phyloP scores from a whole-genome alignment of 1,139 yeast species.

The Hansenula anomala region DNA sequence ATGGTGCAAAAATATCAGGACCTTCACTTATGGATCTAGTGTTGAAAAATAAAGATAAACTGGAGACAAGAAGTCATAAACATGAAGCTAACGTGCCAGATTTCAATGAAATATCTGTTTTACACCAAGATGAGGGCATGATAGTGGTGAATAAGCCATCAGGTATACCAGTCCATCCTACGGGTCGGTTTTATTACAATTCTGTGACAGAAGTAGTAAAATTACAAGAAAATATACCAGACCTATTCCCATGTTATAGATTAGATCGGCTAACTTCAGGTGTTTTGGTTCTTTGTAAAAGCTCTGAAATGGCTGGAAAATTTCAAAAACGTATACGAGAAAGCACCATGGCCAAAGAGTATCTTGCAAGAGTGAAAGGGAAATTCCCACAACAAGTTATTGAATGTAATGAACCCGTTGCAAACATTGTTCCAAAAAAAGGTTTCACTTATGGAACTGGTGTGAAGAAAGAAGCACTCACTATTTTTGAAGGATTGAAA shows the following conservation, averaged over 20 bases:
- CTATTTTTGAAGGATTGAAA: conserved; percentile 32
- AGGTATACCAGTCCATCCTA: conserved; percentile 80
- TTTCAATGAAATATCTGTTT: conserved; percentile 31
- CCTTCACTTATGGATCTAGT: conserved; percentile 18
- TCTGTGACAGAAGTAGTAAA: conserved; percentile 57
- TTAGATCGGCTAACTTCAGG: conserved; percentile 78
- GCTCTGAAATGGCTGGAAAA: conserved; percentile 35
- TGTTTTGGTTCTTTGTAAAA: conserved; percentile 53
- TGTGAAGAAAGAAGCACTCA: conserved; percentile 32
- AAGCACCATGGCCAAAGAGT: conserved; percentile 39
- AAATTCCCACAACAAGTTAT: conserved; percentile 40
- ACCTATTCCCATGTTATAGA: conserved; percentile 59
- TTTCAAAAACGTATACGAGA: conserved; percentile 42
- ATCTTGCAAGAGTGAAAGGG: conserved; percentile 62
- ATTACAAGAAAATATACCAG: conserved; percentile 29
- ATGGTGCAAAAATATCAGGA: conserved; percentile 7
- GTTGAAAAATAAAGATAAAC: conserved; percentile 43
- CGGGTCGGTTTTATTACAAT: conserved; percentile 59
- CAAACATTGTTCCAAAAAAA: conserved; percentile 66
- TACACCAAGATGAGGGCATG: conserved; percentile 43
- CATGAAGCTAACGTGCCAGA: conserved; percentile 55
- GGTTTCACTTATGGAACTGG: conserved; percentile 18
- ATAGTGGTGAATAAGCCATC: conserved; percentile 69
- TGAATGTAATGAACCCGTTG: conserved; percentile 56
- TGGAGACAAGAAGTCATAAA: conserved; percentile 44